These are phyloP conservation scores for Chaetomiaceae sp. DNA, from an alignment of 2,329 filamentous ascomycete species.

Conservation along the genomic window DNA sequence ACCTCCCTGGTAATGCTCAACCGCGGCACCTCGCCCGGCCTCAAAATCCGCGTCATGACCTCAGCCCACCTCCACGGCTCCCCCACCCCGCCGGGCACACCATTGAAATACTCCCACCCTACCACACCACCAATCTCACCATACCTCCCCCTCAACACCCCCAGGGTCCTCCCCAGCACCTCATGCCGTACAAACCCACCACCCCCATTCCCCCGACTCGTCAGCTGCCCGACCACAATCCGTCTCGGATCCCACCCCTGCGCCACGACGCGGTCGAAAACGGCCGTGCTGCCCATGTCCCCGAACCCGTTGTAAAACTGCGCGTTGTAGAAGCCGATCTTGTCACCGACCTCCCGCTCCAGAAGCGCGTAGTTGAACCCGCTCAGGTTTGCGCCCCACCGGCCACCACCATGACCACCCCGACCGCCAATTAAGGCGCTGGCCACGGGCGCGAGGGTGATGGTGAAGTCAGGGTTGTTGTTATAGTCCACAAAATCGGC, in stretches of 20 bases:
- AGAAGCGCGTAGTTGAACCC: constrained; percentile 77
- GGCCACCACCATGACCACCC: too few species aligned
- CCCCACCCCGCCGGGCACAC: constrained; percentile 56
- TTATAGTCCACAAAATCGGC: constrained; percentile 52
- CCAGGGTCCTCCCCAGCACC: constrained; percentile 41
- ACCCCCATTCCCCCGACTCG: constrained; percentile 68
- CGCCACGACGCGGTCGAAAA: constrained; percentile 48
- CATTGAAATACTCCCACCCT: constrained; percentile 95
- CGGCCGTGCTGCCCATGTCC: constrained; percentile 40
- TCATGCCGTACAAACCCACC: constrained; percentile 46
- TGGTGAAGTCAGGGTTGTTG: constrained; percentile 54
- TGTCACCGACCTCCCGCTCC: constrained; percentile 60
- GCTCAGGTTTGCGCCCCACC: constrained; percentile 58
- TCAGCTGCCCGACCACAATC: constrained; percentile 76
- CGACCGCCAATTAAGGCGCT: constrained; percentile 60
- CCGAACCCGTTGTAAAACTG: constrained; percentile 96
- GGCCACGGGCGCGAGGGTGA: constrained; percentile 74
- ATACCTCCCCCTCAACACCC: constrained; percentile 45
- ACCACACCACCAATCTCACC: constrained; percentile 78
- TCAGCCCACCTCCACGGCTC: constrained; percentile 75
- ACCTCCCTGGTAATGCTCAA: constrained; percentile 23
- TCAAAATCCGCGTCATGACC: constrained; percentile 51
- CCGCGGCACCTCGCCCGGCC: constrained; percentile 25
- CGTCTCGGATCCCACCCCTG: constrained; percentile 68
- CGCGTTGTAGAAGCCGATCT: constrained; percentile 81